These are phyloP conservation scores for Apiospora rasikravindrae DNA, from an alignment of 2,329 filamentous ascomycete genomes.

Conservation along the genomic window DNA sequence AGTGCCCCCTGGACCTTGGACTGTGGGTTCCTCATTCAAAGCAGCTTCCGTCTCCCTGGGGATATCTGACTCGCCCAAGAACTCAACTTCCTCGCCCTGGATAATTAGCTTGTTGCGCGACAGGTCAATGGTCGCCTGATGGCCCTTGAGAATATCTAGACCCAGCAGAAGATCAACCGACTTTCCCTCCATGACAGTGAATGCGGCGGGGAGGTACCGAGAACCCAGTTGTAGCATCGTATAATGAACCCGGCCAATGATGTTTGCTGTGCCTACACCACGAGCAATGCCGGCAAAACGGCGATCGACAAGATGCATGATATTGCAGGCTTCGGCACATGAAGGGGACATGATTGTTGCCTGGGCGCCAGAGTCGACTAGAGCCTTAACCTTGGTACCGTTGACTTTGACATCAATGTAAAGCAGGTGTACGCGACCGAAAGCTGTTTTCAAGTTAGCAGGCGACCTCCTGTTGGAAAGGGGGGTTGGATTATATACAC, in stretches of 20 bases:
- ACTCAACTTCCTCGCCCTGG: constrained; percentile 84
- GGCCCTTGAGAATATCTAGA: constrained; percentile 94
- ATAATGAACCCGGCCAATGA: constrained; percentile 92
- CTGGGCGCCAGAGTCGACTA: constrained; percentile 97
- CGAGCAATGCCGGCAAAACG: constrained; percentile 91
- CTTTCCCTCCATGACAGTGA: constrained; percentile 99
- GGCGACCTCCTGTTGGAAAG: neutral
- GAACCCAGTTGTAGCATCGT: constrained; percentile 93
- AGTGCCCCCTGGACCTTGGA: constrained; percentile 86
- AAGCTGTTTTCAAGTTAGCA: constrained; percentile 62
- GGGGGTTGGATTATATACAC: constrained; percentile 60
- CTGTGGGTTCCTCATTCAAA: constrained; percentile 78
- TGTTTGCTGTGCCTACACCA: constrained; percentile 92
- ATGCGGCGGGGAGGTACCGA: constrained; percentile 88
- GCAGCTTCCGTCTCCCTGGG: constrained; percentile 81
- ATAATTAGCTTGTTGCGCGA: constrained; percentile 85
- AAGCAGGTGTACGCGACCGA: constrained; percentile 92
- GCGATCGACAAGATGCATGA: constrained; percentile 93
- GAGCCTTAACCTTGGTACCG: constrained; percentile 87
- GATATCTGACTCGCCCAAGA: constrained; percentile 91
- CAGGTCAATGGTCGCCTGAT: constrained; percentile 92
- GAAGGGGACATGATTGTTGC: constrained; percentile 98
- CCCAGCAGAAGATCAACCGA: constrained; percentile 91
- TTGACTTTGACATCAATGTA: constrained; percentile 98
- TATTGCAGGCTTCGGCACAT: constrained; percentile 89